phyloP scores from a whole-genome alignment of 2,329 filamentous ascomycete species.

The Juglanconis sp. region DNA sequence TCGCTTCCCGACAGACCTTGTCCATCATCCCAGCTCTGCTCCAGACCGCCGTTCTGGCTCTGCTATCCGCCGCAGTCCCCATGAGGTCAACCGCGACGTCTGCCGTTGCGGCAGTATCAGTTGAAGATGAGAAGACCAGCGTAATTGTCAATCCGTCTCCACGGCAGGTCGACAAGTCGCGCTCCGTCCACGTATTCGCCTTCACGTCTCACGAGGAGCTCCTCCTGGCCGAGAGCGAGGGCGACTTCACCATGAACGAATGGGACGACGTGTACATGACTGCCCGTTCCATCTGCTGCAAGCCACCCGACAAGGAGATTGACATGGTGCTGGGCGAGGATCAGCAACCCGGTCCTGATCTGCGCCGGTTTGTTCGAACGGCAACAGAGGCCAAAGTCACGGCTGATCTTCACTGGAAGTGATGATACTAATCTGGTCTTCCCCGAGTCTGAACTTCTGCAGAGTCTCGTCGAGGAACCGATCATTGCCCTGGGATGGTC shows the following conservation, averaged over 20 bases:
- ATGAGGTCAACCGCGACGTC: conserved; percentile 69
- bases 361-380: conserved; percentile 61
- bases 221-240: conserved; percentile 77
- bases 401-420: conserved; percentile 57
- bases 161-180: conserved; percentile 58
- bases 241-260: conserved; percentile 68
- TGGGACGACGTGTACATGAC: conserved; percentile 70
- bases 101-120: conserved; percentile 55
- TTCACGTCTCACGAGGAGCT: conserved; percentile 74
- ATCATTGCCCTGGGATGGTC: not conserved
- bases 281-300: conserved; percentile 64
- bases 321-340: conserved; percentile 46
- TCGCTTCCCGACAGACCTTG: conserved; percentile 57
- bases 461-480: not conserved
- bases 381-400: conserved; percentile 54
- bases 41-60: conserved; percentile 72
- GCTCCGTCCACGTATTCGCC: conserved; percentile 77
- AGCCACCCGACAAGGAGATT: conserved; percentile 29
- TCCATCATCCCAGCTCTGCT: conserved; percentile 77
- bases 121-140: conserved; percentile 33
- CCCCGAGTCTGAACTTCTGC: not conserved
- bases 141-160: conserved; percentile 61
- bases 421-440: conserved; percentile 20
- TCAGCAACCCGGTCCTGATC: conserved; percentile 41
- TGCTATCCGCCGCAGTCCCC: conserved; percentile 80